Base-by-base conservation (phyloP, 202 grass and related monocot genomes). In the Digitaria exilis region DNA sequence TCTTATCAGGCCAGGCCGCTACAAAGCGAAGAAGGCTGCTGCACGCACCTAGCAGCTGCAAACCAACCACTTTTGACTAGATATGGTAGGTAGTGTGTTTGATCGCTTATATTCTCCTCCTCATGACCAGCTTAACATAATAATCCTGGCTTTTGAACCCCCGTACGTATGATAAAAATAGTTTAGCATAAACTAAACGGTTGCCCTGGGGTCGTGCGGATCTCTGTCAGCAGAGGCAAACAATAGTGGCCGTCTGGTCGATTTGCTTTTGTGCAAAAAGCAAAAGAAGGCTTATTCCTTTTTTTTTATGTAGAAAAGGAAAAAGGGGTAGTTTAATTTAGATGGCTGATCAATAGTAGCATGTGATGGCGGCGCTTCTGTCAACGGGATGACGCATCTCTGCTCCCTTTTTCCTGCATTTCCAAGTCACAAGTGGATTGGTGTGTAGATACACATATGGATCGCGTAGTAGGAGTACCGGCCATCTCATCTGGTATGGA, bases 61-160 rank as follows among this genome's bases (percentile, higher is more conserved):
- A 79, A 45, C 59, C 60, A 74, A 30, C 75, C 16, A 7, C 75
- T 69, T 84, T 80, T 75, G 76, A 70, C 61, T 80, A 49, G 69
- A 84, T 62, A 75, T 61, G 43, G 76, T 84, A 35, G 81, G 69
- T 69, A 26, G 19, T 5, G 19, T 5, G 31, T 75, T 61, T 80
- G 69, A 80, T 84, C 50, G 1, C 71, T 82, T 7, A 22, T 78
- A 35, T 34, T 64, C 24, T 46, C 25, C 25, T 35, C 57, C 19
- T 29, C 60, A 35, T 56, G 14, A 44, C 26, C 45, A 56, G 41
- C n/a, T 64, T 65, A 29, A 75, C 37, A 28, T 65, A 48, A 50
- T 74, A 48, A 50, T 74, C 56, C n/a, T n/a, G 5, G 1, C 43
- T 65, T 50, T 42, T 41, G 35, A 3, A 5, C 26, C 56, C 56